Evolutionary conservation across 139 green algal species (phyloP).

Genomic region (Chlorella sorokiniana): DNA sequence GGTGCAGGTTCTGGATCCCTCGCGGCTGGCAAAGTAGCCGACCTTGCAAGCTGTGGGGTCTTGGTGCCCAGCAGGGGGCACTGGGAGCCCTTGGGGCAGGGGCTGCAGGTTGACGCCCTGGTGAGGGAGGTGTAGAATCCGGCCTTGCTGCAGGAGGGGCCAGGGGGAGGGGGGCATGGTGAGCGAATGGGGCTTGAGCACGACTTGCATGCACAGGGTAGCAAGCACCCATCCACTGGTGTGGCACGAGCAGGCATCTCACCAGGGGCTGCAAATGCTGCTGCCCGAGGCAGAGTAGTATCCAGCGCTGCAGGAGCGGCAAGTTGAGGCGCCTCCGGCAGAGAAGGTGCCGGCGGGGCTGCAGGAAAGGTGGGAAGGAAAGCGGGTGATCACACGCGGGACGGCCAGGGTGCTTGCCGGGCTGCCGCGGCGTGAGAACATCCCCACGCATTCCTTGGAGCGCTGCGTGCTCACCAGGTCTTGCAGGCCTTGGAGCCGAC

Average conservation of each 20-base stretch:
- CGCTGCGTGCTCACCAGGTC: too few species aligned
- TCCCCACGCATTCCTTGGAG: too few species aligned
- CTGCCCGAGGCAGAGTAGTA: constrained; percentile 4
- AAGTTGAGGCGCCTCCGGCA: background rate
- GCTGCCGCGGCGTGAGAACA: too few species aligned
- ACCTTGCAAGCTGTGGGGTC: background rate
- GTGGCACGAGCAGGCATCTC: background rate
- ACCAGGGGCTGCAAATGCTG: constrained; percentile 11
- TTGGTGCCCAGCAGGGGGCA: background rate
- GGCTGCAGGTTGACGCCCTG: background rate
- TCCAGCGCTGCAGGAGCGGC: background rate
- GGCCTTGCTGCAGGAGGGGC: constrained; percentile 20
- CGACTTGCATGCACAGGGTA: background rate
- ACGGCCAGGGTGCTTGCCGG: too few species aligned
- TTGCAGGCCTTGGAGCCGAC: constrained; percentile 13
- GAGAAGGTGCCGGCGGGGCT: constrained; percentile 21
- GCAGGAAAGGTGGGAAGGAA: too few species aligned
- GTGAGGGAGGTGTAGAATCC: background rate
- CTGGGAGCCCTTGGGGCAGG: constrained; percentile 8
- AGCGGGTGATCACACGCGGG: too few species aligned
- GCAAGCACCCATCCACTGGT: background rate
- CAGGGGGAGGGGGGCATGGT: background rate
- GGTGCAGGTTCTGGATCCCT: background rate
- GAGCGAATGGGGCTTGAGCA: background rate
- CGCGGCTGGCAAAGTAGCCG: background rate